Evolutionary conservation across 2,329 filamentous ascomycete genomes (phyloP), one percentile per base, ranked within the genome.

Genomic region (Hypoxylon sp.): DNA sequence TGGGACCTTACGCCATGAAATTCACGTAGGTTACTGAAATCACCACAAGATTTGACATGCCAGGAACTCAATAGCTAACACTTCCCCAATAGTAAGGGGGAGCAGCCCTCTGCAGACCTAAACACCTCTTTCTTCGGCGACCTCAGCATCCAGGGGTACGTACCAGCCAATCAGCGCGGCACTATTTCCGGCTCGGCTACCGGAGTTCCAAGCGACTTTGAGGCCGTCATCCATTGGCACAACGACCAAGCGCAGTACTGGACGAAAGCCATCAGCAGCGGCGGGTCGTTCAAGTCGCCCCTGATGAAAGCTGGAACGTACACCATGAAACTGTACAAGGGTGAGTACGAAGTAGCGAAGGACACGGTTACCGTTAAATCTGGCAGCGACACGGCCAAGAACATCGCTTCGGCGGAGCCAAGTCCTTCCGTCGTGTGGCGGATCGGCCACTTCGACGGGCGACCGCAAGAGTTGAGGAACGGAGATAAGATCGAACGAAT

Each of bases 1-100:
- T 67, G 64, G 64, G 64, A n/a, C 64, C 60, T 2, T 67, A 67
- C 19, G 64, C 64, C 3, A 67, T 67, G 60, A 52, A 28, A 55
- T 67, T 67, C 43, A 67, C 56, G 62, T 64, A 48, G 43, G 56
- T 50, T 11, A 13, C 6, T 4, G 22, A 44, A 48, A 22, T 32
- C 13, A 4, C 1, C 1, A 19, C 10, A 15, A 26, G n/a, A 41
- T 22, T n/a, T 37, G 15, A 2, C 1, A 7, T 37, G 15, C 4
- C 1, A 7, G 28, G 10, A 11, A 26, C 32, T 15, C 24, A 17
- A 6, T 11, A 43, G 24, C 30, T 52, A 26, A 59, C 19, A n/a
- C 1, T 4, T 20, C n/a, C n/a, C n/a, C n/a, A 3, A 15, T 11
- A 61, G 60, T 13, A 64, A 61, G 26, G 64, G 60, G 19, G 64